Conservation (phyloP, 768 basidiomycete genomes). For the Boletus edulis region DNA sequence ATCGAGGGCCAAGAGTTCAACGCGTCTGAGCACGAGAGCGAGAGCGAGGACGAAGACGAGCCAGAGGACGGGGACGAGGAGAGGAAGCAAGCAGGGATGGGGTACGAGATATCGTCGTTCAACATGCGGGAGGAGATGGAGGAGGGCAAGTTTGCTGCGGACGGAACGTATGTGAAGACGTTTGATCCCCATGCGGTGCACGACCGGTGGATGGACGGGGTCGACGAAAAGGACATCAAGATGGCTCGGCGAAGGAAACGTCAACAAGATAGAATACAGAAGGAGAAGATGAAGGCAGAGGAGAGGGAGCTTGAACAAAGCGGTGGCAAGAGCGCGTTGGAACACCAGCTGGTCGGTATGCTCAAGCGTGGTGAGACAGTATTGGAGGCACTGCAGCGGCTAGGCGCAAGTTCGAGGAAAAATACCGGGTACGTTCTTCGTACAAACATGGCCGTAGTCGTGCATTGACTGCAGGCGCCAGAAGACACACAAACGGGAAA, state of each 20-base stretch:
- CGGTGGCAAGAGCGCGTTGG: constrained; percentile 61
- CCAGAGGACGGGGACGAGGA: constrained; percentile 73
- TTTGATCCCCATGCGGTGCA: constrained; percentile 90
- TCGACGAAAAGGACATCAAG: constrained; percentile 85
- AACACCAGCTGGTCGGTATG: constrained; percentile 65
- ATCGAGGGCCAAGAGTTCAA: constrained; percentile 96
- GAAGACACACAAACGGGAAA: constrained; percentile 33
- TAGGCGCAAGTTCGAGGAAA: constrained; percentile 68
- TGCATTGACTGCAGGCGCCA: constrained; percentile 5
- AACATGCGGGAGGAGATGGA: constrained; percentile 99
- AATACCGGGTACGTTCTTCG: constrained; percentile 23
- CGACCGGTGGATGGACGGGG: constrained; percentile 93
- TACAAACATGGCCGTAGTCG: not conserved
- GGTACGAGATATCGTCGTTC: constrained; percentile 90
- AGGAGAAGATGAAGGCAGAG: constrained; percentile 66
- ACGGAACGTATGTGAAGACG: constrained; percentile 83
- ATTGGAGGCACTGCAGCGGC: constrained; percentile 81
- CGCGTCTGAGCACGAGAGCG: constrained; percentile 34
- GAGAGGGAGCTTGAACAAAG: constrained; percentile 69
- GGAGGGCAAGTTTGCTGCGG: constrained; percentile 94
- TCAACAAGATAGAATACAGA: constrained; percentile 70
- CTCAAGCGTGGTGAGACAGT: constrained; percentile 91
- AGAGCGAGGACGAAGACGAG: constrained; percentile 42
- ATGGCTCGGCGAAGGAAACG: constrained; percentile 74
- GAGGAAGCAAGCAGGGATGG: constrained; percentile 84